A percentile compares a stretch with the other conserved stretches of the same genome.
Evolutionary conservation across 176 grass and related monocot species (phyloP).

Genomic region (Raddia guianensis): DNA sequence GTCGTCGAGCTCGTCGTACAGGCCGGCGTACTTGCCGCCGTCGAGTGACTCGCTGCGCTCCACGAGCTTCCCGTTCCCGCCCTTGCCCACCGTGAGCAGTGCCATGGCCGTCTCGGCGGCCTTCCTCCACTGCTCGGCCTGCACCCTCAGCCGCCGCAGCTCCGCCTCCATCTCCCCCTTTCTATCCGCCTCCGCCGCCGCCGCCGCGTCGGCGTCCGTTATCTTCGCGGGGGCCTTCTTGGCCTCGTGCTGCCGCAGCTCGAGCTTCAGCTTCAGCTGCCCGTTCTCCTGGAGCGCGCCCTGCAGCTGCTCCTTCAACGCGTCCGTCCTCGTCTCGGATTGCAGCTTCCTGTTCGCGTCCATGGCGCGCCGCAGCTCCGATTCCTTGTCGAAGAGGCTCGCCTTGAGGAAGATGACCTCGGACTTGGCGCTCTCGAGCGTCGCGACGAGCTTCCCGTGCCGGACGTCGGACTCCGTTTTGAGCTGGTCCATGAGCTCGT

Average conservation of each 20-base stretch:
- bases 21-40: constrained; percentile 55
- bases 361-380: constrained; percentile 49
- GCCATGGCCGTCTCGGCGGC: constrained; percentile 89
- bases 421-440: constrained; percentile 52
- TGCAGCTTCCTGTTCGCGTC: constrained; percentile 60
- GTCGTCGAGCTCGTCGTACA: constrained; percentile 70
- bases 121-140: constrained; percentile 98
- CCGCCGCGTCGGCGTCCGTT: constrained; percentile 37
- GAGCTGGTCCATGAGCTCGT: constrained; percentile 72
- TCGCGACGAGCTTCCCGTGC: constrained; percentile 56
- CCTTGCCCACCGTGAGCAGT: constrained; percentile 73
- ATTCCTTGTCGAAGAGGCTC: constrained; percentile 84
- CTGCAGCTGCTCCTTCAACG: constrained; percentile 51
- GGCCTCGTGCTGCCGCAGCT: constrained; percentile 47
- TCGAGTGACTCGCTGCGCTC: constrained; percentile 61
- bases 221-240: constrained; percentile 47
- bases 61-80: constrained; percentile 69
- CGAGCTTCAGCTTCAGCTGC: constrained; percentile 59
- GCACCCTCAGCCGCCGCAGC: constrained; percentile 77
- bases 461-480: constrained; percentile 60
- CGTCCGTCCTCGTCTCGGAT: constrained; percentile 33
- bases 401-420: constrained; percentile 82
- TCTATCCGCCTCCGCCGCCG: constrained; percentile 32
- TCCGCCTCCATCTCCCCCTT: constrained; percentile 76
- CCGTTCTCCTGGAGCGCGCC: constrained; percentile 59